These are phyloP conservation scores for Schrenkiella parvula DNA, from an alignment of 345 rosid species.

Conservation along the genomic window DNA sequence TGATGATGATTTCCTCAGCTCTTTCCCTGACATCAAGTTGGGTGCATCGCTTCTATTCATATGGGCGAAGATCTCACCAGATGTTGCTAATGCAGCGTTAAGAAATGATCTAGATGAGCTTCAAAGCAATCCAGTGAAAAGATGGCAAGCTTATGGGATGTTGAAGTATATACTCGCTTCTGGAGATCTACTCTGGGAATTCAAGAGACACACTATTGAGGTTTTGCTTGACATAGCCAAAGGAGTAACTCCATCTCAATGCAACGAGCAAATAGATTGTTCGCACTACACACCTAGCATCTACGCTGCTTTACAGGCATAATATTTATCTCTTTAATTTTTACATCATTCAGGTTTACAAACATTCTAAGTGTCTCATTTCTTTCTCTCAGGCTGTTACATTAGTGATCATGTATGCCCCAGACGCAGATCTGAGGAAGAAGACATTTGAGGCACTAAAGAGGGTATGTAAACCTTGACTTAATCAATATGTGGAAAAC, in stretches of 20 bases:
- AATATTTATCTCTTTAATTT: slow-evolving; percentile 13
- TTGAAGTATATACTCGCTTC: slow-evolving; percentile 58
- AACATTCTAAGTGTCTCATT: slow-evolving; percentile 1
- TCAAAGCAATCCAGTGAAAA: slow-evolving; percentile 45
- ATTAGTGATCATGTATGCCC: slow-evolving; percentile 48
- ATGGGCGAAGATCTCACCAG: slow-evolving; percentile 47
- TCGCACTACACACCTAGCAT: slow-evolving; percentile 52
- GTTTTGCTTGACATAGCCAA: slow-evolving; percentile 58
- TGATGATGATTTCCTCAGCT: slow-evolving; percentile 43
- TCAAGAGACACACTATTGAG: slow-evolving; percentile 59
- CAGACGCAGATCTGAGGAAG: slow-evolving; percentile 53
- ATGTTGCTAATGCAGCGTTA: slow-evolving; percentile 45
- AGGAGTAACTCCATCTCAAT: slow-evolving; percentile 36
- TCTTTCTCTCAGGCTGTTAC: slow-evolving; percentile 49
- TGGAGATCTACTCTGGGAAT: slow-evolving; percentile 55
- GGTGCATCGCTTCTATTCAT: slow-evolving; percentile 81
- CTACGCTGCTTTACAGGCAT: slow-evolving; percentile 69
- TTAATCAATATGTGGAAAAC: not conserved
- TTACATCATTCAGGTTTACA: slow-evolving; percentile 6
- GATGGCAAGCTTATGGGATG: slow-evolving; percentile 86
- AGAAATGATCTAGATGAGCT: slow-evolving; percentile 48
- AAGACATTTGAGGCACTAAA: slow-evolving; percentile 70
- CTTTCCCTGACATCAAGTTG: slow-evolving; percentile 48
- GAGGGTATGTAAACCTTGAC: slow-evolving; percentile 42
- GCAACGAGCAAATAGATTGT: slow-evolving; percentile 42